These are phyloP conservation scores for Puccinia sorghi DNA, from an alignment of 1,284 basidiomycete species.

Conservation along the genomic window DNA sequence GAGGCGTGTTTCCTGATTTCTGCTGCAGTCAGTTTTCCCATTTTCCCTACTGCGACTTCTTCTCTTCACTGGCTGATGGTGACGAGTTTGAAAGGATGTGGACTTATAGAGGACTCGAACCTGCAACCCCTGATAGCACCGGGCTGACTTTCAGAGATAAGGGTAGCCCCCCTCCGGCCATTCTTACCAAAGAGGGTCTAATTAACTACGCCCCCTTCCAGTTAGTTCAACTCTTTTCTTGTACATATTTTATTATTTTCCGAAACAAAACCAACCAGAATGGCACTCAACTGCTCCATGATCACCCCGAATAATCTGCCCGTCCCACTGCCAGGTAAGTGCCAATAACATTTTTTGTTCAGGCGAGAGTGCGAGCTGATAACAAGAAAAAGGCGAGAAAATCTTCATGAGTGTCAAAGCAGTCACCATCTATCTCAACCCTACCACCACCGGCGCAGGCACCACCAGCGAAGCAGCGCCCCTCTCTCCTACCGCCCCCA, in stretches of 20 bases:
- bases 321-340: conserved; percentile 22
- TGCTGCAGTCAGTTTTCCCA: not conserved
- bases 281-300: conserved; percentile 45
- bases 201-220: too few relatives aligned
- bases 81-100: too few relatives aligned
- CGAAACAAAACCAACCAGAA: not conserved
- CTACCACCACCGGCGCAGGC: conserved; percentile 25
- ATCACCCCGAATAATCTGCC: conserved; percentile 20
- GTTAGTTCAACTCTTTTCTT: too few relatives aligned
- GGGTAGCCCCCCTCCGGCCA: too few relatives aligned
- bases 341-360: too few relatives aligned
- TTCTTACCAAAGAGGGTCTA: too few relatives aligned
- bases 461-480: conserved; percentile 11
- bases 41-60: not conserved
- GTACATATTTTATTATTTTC: too few relatives aligned
- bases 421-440: conserved; percentile 8
- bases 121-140: too few relatives aligned
- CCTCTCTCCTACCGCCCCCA: not conserved
- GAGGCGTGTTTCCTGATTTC: conserved; percentile 28
- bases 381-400: conserved; percentile 6
- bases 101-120: too few relatives aligned
- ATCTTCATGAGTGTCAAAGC: conserved; percentile 22
- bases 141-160: too few relatives aligned
- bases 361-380: not conserved
- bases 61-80: not conserved